These are phyloP conservation scores for Solanum rostratum DNA, from an alignment of 257 asterid species.

Conservation along the genomic window DNA sequence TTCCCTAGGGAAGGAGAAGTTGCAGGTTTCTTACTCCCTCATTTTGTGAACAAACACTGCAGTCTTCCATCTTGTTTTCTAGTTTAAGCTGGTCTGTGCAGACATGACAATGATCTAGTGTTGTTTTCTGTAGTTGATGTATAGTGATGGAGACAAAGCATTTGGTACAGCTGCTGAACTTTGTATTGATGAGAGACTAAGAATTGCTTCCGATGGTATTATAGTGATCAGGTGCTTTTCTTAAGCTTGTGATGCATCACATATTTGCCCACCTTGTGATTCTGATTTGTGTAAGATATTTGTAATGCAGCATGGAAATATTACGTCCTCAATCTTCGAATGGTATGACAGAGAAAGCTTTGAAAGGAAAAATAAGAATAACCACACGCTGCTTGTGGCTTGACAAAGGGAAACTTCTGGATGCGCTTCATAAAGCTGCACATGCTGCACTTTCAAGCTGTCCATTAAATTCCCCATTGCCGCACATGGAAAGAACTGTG, in stretches of 20 bases:
- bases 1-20: conserved; percentile 81
- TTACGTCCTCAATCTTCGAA: conserved; percentile 60
- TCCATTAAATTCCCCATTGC: conserved; percentile 69
- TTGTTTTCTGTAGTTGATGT: conserved; percentile 59
- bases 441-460: conserved; percentile 95
- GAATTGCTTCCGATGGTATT: conserved; percentile 92
- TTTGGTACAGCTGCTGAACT: conserved; percentile 89
- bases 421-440: conserved; percentile 91
- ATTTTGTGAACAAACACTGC: neutral
- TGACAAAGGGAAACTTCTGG: conserved; percentile 94
- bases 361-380: conserved; percentile 90
- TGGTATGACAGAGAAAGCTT: conserved; percentile 32
- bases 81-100: neutral
- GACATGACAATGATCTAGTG: neutral
- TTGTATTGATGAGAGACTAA: conserved; percentile 81
- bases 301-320: conserved; percentile 77
- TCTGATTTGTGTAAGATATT: neutral
- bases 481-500: conserved; percentile 89
- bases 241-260: conserved; percentile 1
- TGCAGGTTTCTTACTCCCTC: conserved; percentile 50
- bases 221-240: conserved; percentile 66
- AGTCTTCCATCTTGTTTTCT: neutral
- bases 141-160: conserved; percentile 99
- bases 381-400: conserved; percentile 99
- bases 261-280: conserved; percentile 7